Percentiles rank a stretch among this genome's conserved stretches.
phyloP scores from a whole-genome alignment of 257 asterid species.

The Przewalskia tangutica region DNA sequence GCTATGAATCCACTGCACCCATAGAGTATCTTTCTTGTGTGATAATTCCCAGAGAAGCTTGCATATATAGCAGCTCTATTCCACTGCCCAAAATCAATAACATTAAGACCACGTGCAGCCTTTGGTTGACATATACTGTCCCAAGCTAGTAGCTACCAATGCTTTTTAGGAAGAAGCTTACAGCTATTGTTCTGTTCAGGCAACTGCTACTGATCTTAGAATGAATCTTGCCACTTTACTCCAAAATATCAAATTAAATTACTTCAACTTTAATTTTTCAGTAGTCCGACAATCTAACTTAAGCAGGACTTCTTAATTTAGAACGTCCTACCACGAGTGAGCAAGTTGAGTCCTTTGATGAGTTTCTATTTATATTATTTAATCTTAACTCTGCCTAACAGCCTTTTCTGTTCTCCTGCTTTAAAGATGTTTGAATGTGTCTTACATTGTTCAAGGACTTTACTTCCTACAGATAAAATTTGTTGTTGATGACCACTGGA shows the following conservation, averaged over 20 bases:
- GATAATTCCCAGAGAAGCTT: too few relatives aligned
- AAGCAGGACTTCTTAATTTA: background rate
- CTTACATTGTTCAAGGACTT: background rate
- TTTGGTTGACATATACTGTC: too few relatives aligned
- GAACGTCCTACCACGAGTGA: background rate
- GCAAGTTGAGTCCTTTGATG: background rate
- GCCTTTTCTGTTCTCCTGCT: background rate
- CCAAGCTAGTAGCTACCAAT: too few relatives aligned
- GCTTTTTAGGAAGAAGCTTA: background rate
- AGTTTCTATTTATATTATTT: background rate
- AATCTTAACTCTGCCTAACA: background rate
- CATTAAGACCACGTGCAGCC: too few relatives aligned
- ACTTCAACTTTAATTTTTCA: background rate
- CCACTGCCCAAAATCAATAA: too few relatives aligned
- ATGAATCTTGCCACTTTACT: background rate
- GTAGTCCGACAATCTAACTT: background rate
- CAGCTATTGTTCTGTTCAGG: background rate
- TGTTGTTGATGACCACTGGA: constrained; percentile 71
- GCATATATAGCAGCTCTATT: too few relatives aligned
- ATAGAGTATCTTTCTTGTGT: too few relatives aligned
- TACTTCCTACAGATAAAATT: constrained; percentile 64
- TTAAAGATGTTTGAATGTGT: background rate
- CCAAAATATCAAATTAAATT: background rate
- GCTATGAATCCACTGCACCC: too few relatives aligned
- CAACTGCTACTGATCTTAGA: background rate